Base-by-base conservation (phyloP, 495 filamentous ascomycete species). In the Penicillium antarcticum region DNA sequence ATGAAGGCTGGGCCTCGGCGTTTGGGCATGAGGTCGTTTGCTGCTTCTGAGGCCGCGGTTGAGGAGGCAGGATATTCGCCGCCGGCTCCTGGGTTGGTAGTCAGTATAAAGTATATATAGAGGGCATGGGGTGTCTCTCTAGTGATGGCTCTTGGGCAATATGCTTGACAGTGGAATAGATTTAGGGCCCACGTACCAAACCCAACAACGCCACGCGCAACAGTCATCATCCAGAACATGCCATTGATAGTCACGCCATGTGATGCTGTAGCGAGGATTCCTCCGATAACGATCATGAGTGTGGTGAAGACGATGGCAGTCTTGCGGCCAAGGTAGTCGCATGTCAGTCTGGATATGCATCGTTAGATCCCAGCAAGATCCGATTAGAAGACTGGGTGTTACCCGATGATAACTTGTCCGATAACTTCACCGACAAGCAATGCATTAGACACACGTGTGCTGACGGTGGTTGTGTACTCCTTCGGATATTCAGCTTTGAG, bases 191-290 rank as follows among this genome's bases (percentile, higher is more conserved):
- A 39, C 51, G 48, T 56, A 38, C 77, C 76, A 24, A 80, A 75
- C 1, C 77, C 77, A 21, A 71, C 66, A 18, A 77, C 58, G 16
- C 75, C 76, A 31, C 77, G 70, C 10, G 75, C 70, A 33, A 79
- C 60, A 5, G 75, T 74, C 65, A 80, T 68, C 71, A 79, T 79
- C 77, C 74, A 79, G 54, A 79, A 80, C 73, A 81, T 73, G 45
- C 75, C 77, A 16, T 69, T 38, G 48, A 74, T 68, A 2, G 73
- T 78, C 6, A 58, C 51, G 23, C 78, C 79, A 48, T 74, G 60
- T 10, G 75, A 69, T 1, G 77, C 77, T 2, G 78, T 78, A 6
- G 75, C 71, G 18, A 81, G 54, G 16, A 79, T 75, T 1, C 76
- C 73, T 2, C 78, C 79, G 42, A 81, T 32, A 29, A 81, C 74